Percentiles rank a stretch among this genome's conserved stretches.
phyloP scores from a whole-genome alignment of 2,329 filamentous ascomycete genomes.

The Aspergillus persii region DNA sequence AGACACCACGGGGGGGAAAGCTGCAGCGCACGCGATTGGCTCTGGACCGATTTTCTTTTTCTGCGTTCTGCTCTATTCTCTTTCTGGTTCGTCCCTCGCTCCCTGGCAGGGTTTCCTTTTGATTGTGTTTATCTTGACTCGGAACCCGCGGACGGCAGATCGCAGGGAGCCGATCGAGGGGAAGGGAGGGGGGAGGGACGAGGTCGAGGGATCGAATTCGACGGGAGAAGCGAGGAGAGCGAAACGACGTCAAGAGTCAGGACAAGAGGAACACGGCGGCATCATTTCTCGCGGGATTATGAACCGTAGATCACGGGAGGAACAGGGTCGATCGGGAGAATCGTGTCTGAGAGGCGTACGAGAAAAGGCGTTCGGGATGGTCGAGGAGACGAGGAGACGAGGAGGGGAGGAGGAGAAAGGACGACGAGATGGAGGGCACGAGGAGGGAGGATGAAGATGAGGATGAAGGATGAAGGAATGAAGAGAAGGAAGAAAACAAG shows the following conservation, averaged over 20 bases:
- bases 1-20: constrained; percentile 6
- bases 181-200: not conserved
- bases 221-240: constrained; percentile 61
- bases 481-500: constrained; percentile 10
- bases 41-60: constrained; percentile 1
- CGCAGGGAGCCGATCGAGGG: not conserved
- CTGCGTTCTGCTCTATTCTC: not conserved
- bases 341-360: not conserved
- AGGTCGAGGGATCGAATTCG: not conserved
- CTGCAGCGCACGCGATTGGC: constrained; percentile 5
- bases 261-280: not conserved
- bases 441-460: constrained; percentile 14
- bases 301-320: constrained; percentile 83
- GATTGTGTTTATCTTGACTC: not conserved
- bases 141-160: constrained; percentile 1
- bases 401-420: constrained; percentile 44
- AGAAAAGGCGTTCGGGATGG: too few species aligned
- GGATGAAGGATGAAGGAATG: constrained; percentile 6
- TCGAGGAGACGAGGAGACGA: constrained; percentile 66
- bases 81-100: not conserved
- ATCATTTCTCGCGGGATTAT: not conserved
- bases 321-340: constrained; percentile 50
- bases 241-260: constrained; percentile 49
- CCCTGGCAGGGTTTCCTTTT: not conserved
- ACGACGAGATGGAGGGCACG: constrained; percentile 5